Base-by-base conservation (phyloP, 2,329 filamentous ascomycete genomes). In the Nemania sp. region DNA sequence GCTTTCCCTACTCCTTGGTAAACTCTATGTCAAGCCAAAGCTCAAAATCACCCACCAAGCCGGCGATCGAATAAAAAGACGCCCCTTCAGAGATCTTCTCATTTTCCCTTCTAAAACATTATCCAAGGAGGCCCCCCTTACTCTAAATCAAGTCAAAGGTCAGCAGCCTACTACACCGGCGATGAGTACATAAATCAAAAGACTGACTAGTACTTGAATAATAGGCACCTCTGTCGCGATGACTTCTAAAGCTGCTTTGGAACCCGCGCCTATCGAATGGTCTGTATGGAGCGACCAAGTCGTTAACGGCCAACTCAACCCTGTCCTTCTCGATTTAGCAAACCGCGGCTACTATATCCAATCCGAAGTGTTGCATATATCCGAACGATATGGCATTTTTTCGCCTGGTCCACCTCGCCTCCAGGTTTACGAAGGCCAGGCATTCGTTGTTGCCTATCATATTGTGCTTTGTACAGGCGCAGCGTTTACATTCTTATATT, bases 311-410 rank as follows among this genome's bases (percentile, higher is more conserved):
- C 62, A 61, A 42, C 67, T 68, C 17, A 68, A 69, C 55, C 65
- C 66, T n/a, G 39, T 64, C 54, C 60, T 60, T 62, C 65, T 70
- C 40, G 60, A 57, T 6, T n/a, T 69, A 46, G 69, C 55, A 40
- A 68, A 47, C 43, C 62, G 59, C 43, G 68, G 62, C 48, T 69
- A 69, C 63, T 49, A 61, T 42, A 69, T 71, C 46, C 68, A 71
- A 51, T 68, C 65, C 35, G 60, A 67, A 45, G 54, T 65, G 12
- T 65, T 69, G 52, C 62, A 64, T 49, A 68, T 71, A 55, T 64
- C 68, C 18, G 60, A 68, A 59, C 57, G 57, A 54, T 59, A 61
- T 40, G 67, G 62, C 61, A 59, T 65, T 60, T 66, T 68, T 53
- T 67, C 64, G 54, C 55, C 65, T 17, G 61, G 65, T 48, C 39